phyloP scores from a whole-genome alignment of 2,329 filamentous ascomycete species.

The Bertia moriformis region DNA sequence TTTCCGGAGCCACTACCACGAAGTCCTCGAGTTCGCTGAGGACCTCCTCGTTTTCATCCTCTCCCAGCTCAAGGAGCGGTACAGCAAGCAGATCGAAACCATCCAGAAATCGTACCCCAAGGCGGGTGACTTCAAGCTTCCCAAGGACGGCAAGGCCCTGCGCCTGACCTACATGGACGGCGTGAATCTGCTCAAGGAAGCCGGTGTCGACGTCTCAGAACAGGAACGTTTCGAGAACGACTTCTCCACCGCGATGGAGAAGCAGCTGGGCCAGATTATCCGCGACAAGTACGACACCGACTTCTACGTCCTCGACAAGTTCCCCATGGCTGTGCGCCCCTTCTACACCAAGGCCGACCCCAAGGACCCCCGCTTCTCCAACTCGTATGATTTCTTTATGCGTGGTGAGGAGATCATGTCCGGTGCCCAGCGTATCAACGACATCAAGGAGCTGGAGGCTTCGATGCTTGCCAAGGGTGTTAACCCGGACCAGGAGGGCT shows the following conservation, averaged over 20 bases:
- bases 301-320: slow-evolving; percentile 56
- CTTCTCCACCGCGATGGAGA: slow-evolving; percentile 30
- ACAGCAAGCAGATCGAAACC: slow-evolving; percentile 19
- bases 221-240: slow-evolving; percentile 30
- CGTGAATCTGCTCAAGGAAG: slow-evolving; percentile 27
- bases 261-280: slow-evolving; percentile 44
- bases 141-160: slow-evolving; percentile 29
- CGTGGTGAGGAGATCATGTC: slow-evolving; percentile 56
- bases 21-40: slow-evolving; percentile 31
- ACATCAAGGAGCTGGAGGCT: slow-evolving; percentile 38
- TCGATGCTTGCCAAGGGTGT: slow-evolving; percentile 44
- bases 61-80: slow-evolving; percentile 4
- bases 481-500: slow-evolving; percentile 40
- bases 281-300: slow-evolving; percentile 42
- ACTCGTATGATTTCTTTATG: slow-evolving; percentile 61
- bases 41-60: slow-evolving; percentile 31
- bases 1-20: slow-evolving; percentile 31
- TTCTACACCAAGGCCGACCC: slow-evolving; percentile 52
- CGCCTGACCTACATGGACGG: slow-evolving; percentile 32
- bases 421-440: slow-evolving; percentile 52
- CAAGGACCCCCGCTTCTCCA: slow-evolving; percentile 31
- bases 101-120: slow-evolving; percentile 31
- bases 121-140: slow-evolving; percentile 30
- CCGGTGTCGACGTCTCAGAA: slow-evolving; percentile 30
- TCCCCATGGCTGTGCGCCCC: slow-evolving; percentile 46